A percentile compares a stretch with the other conserved stretches of the same genome.
Evolutionary conservation across 2,329 filamentous ascomycete genomes (phyloP).

Genomic region (Talaromyces islandicus): DNA sequence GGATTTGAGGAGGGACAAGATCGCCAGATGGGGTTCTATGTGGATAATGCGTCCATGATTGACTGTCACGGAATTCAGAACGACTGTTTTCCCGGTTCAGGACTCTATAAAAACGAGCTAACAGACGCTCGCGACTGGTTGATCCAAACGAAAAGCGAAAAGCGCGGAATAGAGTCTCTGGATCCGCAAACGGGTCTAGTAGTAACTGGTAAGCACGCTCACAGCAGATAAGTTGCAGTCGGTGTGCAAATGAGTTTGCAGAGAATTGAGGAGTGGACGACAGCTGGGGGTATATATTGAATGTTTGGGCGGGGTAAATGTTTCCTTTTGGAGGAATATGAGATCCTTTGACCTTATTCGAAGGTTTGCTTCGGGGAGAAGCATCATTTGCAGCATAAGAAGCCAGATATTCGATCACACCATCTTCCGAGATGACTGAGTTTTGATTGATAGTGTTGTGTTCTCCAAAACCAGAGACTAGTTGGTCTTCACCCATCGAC

Average conservation of each 20-base stretch:
- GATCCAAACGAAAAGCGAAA: constrained; percentile 67
- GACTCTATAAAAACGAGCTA: constrained; percentile 31
- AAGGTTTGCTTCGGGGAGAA: not conserved
- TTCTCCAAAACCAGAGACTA: not conserved
- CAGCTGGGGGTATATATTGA: constrained; percentile 15
- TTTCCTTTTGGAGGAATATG: not conserved
- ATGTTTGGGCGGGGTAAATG: constrained; percentile 11
- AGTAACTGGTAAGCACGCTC: constrained; percentile 60
- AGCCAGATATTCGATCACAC: not conserved
- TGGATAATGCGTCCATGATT: constrained; percentile 61
- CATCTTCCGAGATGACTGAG: not conserved
- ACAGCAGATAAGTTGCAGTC: constrained; percentile 60
- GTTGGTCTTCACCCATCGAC: not conserved
- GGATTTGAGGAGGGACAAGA: constrained; percentile 9
- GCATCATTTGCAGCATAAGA: not conserved
- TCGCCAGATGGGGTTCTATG: constrained; percentile 22
- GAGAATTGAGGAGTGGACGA: constrained; percentile 55
- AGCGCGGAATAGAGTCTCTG: constrained; percentile 46
- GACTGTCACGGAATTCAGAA: constrained; percentile 47
- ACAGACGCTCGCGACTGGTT: constrained; percentile 35
- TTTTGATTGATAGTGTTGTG: not conserved
- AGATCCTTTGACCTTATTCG: not conserved
- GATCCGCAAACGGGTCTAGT: constrained; percentile 39
- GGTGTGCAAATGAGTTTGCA: constrained; percentile 64
- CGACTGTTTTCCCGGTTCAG: constrained; percentile 29